Base-by-base conservation (phyloP, 2,329 filamentous ascomycete species). In the Periglandula ipomoeae region DNA sequence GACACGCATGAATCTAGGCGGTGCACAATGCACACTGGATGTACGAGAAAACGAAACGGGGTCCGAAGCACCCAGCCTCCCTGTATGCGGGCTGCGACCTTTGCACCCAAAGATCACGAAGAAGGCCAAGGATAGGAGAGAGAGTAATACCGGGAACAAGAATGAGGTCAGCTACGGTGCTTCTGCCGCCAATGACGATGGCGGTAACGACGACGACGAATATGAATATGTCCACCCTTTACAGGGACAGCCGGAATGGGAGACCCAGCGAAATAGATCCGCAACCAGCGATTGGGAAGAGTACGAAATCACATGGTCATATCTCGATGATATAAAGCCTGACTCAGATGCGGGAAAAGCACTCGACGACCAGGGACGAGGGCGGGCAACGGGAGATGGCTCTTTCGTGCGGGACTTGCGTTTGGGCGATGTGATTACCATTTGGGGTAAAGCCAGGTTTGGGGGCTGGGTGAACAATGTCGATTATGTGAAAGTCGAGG, bases 391-490 rank as follows among this genome's bases (percentile, higher is more conserved):
- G 0, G 73, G 65, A 0, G 70, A 73, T 46, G 81, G 81, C 1
- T 63, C 71, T 34, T 82, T 81, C 59, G 72, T 84, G 30, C 71
- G 74, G 15, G 67, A 63, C 41, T 58, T 84, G 54, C 73, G 70
- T 54, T 54, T 79, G n/a, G 81, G 81, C 1, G 81, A 84, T 54
- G 72, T 80, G 17, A 63, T 84, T 10, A 82, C 79, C 0, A 57
- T 84, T 2, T 84, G 80, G 80, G 79, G 66, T 1, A 80, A 76
- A 61, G 71, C 77, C 2, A 70, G 79, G 50, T 83, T 78, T 48
- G 61, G 58, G 0, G 72, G 64, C 0, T 84, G 81, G 81, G 41
- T 47, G 1, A 83, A 83, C 52, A 46, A 63, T 11, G 60, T 82
- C 9, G 60, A 74, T 42, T 67, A 63, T 11, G 73, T 75, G 2